Evolutionary conservation across 2,329 filamentous ascomycete genomes (phyloP).

Genomic region (Xylaria sp.): DNA sequence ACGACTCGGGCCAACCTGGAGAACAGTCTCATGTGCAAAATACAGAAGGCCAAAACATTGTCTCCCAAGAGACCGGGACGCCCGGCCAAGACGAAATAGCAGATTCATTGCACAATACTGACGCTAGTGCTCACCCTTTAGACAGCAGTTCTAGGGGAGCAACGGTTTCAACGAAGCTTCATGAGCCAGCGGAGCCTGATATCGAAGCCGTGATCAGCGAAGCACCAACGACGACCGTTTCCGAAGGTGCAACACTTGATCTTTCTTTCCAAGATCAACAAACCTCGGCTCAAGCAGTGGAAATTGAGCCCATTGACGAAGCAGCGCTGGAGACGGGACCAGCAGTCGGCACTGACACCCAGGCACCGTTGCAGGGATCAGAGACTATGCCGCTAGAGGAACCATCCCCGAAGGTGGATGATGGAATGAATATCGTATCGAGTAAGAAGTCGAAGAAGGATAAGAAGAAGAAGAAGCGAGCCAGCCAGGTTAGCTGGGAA

Average conservation of each 20-base stretch:
- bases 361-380: constrained; percentile 13
- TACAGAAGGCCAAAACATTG: constrained; percentile 2
- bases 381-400: constrained; percentile 35
- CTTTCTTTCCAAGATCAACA: constrained; percentile 31
- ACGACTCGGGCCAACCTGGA: neutral
- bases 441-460: constrained; percentile 54
- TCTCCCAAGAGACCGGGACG: neutral
- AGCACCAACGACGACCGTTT: neutral
- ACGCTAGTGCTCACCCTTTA: constrained; percentile 2
- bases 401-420: constrained; percentile 34
- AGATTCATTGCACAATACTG: neutral
- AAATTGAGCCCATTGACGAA: constrained; percentile 23
- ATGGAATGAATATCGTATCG: constrained; percentile 34
- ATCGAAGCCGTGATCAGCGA: neutral
- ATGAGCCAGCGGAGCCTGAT: constrained; percentile 5
- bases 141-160: constrained; percentile 7
- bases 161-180: neutral
- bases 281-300: constrained; percentile 10
- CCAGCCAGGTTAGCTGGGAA: constrained; percentile 45
- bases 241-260: constrained; percentile 9
- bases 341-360: neutral
- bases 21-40: constrained; percentile 4
- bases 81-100: constrained; percentile 12
- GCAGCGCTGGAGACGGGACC: neutral
- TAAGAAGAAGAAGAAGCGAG: constrained; percentile 54